Evolutionary conservation across 2,329 filamentous ascomycete genomes (phyloP), one percentile per base, ranked within the genome.

Genomic region (Ophiosphaerella herpotricha): DNA sequence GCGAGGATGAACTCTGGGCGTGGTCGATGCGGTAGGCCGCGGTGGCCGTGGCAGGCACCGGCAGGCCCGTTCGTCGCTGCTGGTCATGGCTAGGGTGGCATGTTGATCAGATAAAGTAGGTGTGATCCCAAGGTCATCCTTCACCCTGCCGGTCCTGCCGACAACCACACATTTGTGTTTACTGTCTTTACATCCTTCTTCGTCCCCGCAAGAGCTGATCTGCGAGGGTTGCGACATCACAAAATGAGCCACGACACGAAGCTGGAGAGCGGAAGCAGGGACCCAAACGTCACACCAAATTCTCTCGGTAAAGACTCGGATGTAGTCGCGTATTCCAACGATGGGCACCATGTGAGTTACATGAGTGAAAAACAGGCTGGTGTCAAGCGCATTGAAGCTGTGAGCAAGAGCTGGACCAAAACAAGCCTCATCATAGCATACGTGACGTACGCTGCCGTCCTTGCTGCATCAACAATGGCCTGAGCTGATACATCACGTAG

Each of bases 361-460:
- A 11, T 12, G 1, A 33, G 39, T 7, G 52, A 54, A 11, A 66
- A 68, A 6, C 78, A 80, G 59, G 74, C 74, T 31, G 79, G 79
- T 51, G 78, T 81, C 33, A 75, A 75, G 64, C 74, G 74, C 21
- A 72, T 78, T 2, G 78, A 81, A 55, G 78, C 76, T 23, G 76
- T 80, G 43, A 76, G 77, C 24, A 70, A 74, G 39, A 76, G 74
- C 26, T 82, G 79, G 79, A 76, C 77, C n/a, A 76, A 68, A 50
- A 68, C 65, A 16, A 75, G 74, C 23, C 67, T 82, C 32, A 73
- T 77, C 51, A 58, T 77, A 34, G 78, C 79, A 42, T 82, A 81
- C 63, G 61, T 76, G 37, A 71, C 73, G 64, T 72, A 55, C 5
- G 59, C 33, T 51, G n/a, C 29, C 7, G 11, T 16, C 23, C 3